These are phyloP conservation scores for Phytophthora constricta DNA, from an alignment of 352 stramenopile species.

Conservation along the genomic window DNA sequence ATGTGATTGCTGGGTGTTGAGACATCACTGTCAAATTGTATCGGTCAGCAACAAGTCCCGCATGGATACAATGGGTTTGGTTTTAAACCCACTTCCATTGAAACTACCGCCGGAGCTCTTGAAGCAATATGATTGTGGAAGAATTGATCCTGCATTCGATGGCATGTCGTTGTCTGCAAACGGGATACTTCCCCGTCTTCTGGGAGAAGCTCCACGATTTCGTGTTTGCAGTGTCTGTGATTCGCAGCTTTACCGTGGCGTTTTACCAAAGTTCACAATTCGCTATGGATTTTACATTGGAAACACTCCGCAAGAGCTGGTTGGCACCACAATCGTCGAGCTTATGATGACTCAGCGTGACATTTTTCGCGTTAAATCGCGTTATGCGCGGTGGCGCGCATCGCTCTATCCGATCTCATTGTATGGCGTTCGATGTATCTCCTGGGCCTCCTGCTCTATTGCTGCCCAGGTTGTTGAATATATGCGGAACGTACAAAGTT, in stretches of 20 bases:
- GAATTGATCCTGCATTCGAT: background rate
- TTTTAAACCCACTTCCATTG: background rate
- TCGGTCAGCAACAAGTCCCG: background rate
- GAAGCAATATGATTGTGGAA: conserved; percentile 1
- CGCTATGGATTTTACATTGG: conserved; percentile 10
- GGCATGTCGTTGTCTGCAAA: background rate
- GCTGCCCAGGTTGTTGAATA: background rate
- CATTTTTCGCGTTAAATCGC: background rate
- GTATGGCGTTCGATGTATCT: conserved; percentile 10
- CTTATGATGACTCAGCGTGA: conserved; percentile 12
- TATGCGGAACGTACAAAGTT: background rate
- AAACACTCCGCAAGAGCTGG: background rate
- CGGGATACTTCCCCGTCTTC: background rate
- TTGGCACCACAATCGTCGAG: background rate
- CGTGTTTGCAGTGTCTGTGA: background rate
- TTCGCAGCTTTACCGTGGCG: background rate
- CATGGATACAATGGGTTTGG: background rate
- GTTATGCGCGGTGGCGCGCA: conserved; percentile 5
- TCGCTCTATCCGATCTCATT: conserved; percentile 10
- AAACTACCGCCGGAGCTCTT: background rate
- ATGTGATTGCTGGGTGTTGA: conserved; percentile 5
- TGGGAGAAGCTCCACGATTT: background rate
- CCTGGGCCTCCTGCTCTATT: conserved; percentile 6
- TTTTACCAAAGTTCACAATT: conserved; percentile 9
- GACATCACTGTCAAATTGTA: background rate